phyloP scores from a whole-genome alignment of 1,284 basidiomycete species.

The Thecaphora thlaspeos region DNA sequence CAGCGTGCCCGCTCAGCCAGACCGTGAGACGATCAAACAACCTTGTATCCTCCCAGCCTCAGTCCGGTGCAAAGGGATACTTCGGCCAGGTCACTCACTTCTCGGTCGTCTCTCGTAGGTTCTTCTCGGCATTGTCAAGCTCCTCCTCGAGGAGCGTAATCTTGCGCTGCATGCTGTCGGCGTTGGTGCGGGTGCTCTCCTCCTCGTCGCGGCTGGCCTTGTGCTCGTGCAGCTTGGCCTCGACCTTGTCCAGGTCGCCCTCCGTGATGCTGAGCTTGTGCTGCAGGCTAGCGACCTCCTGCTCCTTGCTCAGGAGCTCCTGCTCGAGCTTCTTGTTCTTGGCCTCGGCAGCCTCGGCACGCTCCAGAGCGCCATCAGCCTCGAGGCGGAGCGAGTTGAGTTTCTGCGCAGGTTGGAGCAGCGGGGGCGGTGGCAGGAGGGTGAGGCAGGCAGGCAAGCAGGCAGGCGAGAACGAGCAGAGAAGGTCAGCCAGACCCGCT shows the following conservation, averaged over 20 bases:
- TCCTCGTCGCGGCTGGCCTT: constrained; percentile 73
- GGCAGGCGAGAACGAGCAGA: too few species aligned
- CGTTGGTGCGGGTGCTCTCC: constrained; percentile 72
- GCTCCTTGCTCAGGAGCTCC: constrained; percentile 76
- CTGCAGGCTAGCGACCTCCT: constrained; percentile 79
- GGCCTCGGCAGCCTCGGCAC: constrained; percentile 55
- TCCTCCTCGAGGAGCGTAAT: constrained; percentile 91
- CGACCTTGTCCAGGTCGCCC: constrained; percentile 72
- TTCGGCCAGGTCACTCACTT: too few species aligned
- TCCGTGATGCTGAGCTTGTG: constrained; percentile 75
- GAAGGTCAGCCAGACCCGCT: too few species aligned
- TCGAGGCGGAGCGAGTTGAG: constrained; percentile 73
- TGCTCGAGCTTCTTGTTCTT: constrained; percentile 67
- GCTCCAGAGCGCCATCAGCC: constrained; percentile 71
- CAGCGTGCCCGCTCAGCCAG: neutral
- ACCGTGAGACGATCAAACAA: too few species aligned
- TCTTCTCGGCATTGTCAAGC: constrained; percentile 93
- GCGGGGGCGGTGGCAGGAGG: neutral
- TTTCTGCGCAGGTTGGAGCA: constrained; percentile 57
- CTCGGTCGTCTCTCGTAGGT: constrained; percentile 92
- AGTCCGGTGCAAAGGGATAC: too few species aligned
- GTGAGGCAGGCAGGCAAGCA: too few species aligned
- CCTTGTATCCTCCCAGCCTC: too few species aligned
- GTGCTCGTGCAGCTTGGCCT: constrained; percentile 70
- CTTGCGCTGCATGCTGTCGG: constrained; percentile 78